Percentiles rank a stretch among this genome's conserved stretches.
phyloP scores from a whole-genome alignment of 2,329 filamentous ascomycete genomes.

The Davidsoniella virescens region DNA sequence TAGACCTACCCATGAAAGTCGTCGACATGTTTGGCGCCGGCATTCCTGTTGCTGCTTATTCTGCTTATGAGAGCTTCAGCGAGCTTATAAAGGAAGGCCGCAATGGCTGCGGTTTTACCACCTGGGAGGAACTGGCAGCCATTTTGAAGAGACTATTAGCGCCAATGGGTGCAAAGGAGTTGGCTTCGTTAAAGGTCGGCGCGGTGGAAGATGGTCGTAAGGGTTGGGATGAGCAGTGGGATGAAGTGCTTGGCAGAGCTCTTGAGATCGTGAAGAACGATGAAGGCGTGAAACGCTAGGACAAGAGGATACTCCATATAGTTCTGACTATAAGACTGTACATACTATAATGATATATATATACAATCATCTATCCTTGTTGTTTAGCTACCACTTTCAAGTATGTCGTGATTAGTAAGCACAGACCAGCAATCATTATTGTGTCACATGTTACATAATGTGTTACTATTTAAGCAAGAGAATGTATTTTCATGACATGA shows the following conservation, averaged over 20 bases:
- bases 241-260: constrained; percentile 59
- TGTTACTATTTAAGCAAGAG: too few species aligned
- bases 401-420: too few species aligned
- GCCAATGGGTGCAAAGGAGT: constrained; percentile 30
- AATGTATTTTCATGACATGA: not conserved
- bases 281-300: not conserved
- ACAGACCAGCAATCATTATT: too few species aligned
- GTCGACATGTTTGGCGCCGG: constrained; percentile 98
- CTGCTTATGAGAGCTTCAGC: constrained; percentile 68
- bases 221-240: constrained; percentile 90
- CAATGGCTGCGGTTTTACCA: constrained; percentile 76
- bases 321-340: too few species aligned
- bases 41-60: constrained; percentile 77
- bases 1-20: constrained; percentile 97
- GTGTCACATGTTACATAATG: too few species aligned
- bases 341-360: not conserved
- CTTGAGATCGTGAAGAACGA: constrained; percentile 31
- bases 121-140: constrained; percentile 44
- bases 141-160: constrained; percentile 50
- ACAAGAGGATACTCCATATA: too few species aligned
- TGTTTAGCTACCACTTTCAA: not conserved
- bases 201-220: constrained; percentile 57
- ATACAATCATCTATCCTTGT: not conserved
- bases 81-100: constrained; percentile 79
- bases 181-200: constrained; percentile 48